A percentile compares a stretch with the other conserved stretches of the same genome.
These are phyloP conservation scores for Gentiana dahurica DNA, from an alignment of 257 asterid species.

Conservation along the genomic window DNA sequence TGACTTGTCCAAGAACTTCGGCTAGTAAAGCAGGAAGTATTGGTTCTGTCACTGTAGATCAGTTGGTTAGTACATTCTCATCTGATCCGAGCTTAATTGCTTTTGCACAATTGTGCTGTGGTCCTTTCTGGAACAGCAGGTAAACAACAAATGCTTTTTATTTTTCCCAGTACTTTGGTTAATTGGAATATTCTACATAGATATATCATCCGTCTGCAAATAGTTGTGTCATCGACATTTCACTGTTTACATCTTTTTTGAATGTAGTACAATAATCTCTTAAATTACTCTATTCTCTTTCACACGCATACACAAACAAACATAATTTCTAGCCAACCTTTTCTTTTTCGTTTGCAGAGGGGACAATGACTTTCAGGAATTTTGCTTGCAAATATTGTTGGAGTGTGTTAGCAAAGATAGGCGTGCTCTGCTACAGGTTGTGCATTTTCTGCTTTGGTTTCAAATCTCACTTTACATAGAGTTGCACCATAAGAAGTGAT, in stretches of 20 bases:
- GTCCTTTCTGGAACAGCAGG: constrained; percentile 70
- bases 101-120: constrained; percentile 85
- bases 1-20: constrained; percentile 42
- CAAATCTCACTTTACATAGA: not conserved
- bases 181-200: too few relatives aligned
- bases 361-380: constrained; percentile 72
- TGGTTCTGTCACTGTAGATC: constrained; percentile 67
- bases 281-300: too few relatives aligned
- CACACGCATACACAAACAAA: too few relatives aligned
- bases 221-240: not conserved
- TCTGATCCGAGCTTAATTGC: constrained; percentile 94
- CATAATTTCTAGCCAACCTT: too few relatives aligned
- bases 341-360: constrained; percentile 37
- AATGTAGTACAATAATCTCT: not conserved
- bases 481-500: too few relatives aligned
- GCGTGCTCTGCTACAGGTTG: constrained; percentile 86
- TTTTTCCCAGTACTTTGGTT: too few relatives aligned
- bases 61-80: constrained; percentile 85
- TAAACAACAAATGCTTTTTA: constrained; percentile 7
- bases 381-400: constrained; percentile 83
- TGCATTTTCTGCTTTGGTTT: not conserved
- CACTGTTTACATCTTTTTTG: not conserved
- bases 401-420: constrained; percentile 99
- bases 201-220: not conserved
- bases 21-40: constrained; percentile 21